phyloP scores from a whole-genome alignment of 352 stramenopile species.

The Globisporangium orthogonon region DNA sequence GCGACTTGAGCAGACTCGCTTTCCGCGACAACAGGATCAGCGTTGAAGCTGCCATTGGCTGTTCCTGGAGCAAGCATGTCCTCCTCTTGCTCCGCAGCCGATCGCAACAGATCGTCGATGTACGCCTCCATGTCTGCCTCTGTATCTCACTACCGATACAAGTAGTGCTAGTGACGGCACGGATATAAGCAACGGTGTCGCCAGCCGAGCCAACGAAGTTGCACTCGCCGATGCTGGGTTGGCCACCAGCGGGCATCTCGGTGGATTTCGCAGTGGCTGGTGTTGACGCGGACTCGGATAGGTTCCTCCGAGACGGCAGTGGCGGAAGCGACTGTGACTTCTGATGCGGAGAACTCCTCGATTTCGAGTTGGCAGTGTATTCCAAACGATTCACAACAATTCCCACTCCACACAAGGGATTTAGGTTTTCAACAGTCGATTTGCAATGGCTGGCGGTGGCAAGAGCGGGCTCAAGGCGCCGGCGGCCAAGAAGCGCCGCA shows the following conservation, averaged over 20 bases:
- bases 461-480: slow-evolving; percentile 23
- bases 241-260: neutral
- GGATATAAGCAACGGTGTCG: slow-evolving; percentile 9
- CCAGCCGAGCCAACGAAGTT: slow-evolving; percentile 4
- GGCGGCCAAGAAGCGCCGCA: slow-evolving; percentile 52
- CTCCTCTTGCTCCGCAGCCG: slow-evolving; percentile 9
- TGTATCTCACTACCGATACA: slow-evolving; percentile 13
- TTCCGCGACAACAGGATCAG: no score
- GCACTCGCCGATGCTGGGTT: slow-evolving; percentile 3
- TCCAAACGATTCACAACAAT: no score
- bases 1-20: no score
- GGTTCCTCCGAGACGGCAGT: neutral
- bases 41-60: no score
- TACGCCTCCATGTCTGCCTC: no score
- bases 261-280: neutral
- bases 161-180: slow-evolving; percentile 9
- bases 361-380: no score
- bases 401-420: no score
- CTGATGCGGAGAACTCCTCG: no score
- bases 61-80: no score
- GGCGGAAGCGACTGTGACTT: neutral
- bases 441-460: slow-evolving; percentile 19
- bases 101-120: neutral
- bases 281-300: neutral
- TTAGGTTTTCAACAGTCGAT: neutral